Evolutionary conservation across 352 stramenopile genomes (phyloP), one percentile per base, ranked within the genome.

Genomic region (Globisporangium nunn): DNA sequence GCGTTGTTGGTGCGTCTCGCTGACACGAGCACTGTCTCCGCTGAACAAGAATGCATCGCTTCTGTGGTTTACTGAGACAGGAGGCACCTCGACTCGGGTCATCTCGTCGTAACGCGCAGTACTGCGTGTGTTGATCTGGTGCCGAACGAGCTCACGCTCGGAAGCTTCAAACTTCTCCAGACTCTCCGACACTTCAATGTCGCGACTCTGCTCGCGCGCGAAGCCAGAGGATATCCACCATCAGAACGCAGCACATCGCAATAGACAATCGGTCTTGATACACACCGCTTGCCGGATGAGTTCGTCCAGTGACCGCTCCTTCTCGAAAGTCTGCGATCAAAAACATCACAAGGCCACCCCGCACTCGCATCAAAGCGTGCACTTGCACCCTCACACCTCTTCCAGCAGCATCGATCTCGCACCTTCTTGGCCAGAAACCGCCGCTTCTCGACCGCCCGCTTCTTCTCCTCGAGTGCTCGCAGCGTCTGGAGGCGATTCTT

Each of bases 391-490:
- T 6, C 6, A 6, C 6, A 6, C 6, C 12, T 17, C n/a, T 37
- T 5, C 29, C 15, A 6, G 3, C 7, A 46, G 14, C 10, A 52
- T 14, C 31, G 39, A 41, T 15, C 37, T 10, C 37, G 10, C 29
- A 91, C 85, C 67, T 91, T 87, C 65, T 84, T 91, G 4, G 80
- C 82, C 6, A 93, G 51, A 31, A 77, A 78, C 50, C 84, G 71
- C 8, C 80, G 68, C 54, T 78, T 75, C 59, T 95, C 79, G 23
- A 91, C 78, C 17, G 64, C 61, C 15, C 70, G 71, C 58, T 91
- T 91, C 62, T 90, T 87, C 52, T 86, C 70, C 57, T 94, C 82
- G 0, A 94, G 67, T 49, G 75, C 68, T 5, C 58, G 66, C 15
- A 94, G 64, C 48, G 70, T 80, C 44, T 84, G 64, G 17, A 94